These are phyloP conservation scores for Xylaria sp. DNA, from an alignment of 2,329 filamentous ascomycete species.

Conservation along the genomic window DNA sequence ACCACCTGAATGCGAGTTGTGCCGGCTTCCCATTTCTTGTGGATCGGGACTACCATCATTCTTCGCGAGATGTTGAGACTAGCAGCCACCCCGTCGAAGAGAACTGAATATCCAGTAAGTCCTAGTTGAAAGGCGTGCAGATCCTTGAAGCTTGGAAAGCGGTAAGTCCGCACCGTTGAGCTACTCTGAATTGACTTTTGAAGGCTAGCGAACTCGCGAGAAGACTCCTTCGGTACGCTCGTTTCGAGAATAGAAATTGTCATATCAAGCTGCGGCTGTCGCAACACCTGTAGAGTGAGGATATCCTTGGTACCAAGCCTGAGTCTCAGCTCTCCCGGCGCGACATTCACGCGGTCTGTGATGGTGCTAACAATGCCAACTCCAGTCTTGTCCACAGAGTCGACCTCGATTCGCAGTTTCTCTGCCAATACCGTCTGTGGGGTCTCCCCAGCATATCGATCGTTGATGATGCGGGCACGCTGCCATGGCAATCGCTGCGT, in stretches of 20 bases:
- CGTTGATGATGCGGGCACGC: constrained; percentile 76
- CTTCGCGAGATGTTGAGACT: constrained; percentile 85
- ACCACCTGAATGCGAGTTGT: constrained; percentile 84
- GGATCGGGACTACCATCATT: constrained; percentile 89
- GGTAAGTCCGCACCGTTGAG: constrained; percentile 77
- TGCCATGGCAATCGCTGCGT: constrained; percentile 71
- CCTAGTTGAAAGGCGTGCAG: constrained; percentile 83
- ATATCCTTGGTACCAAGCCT: constrained; percentile 71
- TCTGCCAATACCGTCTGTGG: constrained; percentile 80
- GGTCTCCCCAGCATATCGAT: constrained; percentile 71
- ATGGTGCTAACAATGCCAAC: constrained; percentile 68
- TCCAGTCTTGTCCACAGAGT: constrained; percentile 68
- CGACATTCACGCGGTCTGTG: constrained; percentile 85
- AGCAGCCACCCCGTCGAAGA: constrained; percentile 77
- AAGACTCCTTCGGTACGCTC: constrained; percentile 69
- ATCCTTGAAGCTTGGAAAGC: constrained; percentile 73
- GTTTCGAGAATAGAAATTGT: constrained; percentile 79
- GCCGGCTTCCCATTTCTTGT: constrained; percentile 94
- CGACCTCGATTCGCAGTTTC: constrained; percentile 77
- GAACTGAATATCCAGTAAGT: constrained; percentile 81
- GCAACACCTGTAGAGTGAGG: constrained; percentile 72
- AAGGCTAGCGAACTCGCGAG: constrained; percentile 71
- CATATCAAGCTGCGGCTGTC: constrained; percentile 80
- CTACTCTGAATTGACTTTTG: constrained; percentile 64
- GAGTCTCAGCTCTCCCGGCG: constrained; percentile 77